Evolutionary conservation across 2,329 filamentous ascomycete genomes (phyloP), one percentile per base, ranked within the genome.

Genomic region (Hypoxylon sp.): DNA sequence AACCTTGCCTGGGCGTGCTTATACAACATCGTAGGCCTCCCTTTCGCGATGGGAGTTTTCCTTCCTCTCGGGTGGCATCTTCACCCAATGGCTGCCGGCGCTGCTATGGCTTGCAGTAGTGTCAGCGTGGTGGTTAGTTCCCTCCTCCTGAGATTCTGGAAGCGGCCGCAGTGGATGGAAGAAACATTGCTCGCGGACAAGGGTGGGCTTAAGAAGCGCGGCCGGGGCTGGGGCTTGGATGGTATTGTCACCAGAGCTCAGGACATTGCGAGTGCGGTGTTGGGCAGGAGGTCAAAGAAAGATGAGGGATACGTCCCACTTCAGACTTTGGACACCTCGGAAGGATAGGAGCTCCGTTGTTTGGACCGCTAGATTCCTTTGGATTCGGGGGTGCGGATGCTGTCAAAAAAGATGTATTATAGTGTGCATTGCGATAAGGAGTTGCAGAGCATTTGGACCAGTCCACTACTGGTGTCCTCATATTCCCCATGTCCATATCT

Each of bases 1-100:
- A 99, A 99, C 78, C 85, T 99, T 2, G 83, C 89, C 2, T 97
- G 96, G 92, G 94, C 94, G 0, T 98, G 93, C 77, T 81, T 93
- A 68, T 99, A 99, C 85, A 99, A 99, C 78, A 68, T 93, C 50
- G 81, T 98, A 65, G 96, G 96, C 1, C 84, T 99, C 12, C 96
- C 96, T 2, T 96, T 99, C 73, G 96, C 96, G 40, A 98, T 98
- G 96, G 96, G 96, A 22, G 81, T 98, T 72, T 96, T 98, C 82
- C 83, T 99, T 3, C 95, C 96, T 0, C 88, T 97, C 70, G 96
- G 95, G 30, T 87, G 92, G 65, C 90, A 93, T 73, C 83, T 98
- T 69, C 96, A 97, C 71, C 94, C 96, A 22, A 95, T 98, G 90
- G 93, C 94, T 51, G 96, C 96, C 1, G 94, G 93, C 18, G 93